phyloP scores from a whole-genome alignment of 352 stramenopile genomes.

The Salisapilia sapeloensis region DNA sequence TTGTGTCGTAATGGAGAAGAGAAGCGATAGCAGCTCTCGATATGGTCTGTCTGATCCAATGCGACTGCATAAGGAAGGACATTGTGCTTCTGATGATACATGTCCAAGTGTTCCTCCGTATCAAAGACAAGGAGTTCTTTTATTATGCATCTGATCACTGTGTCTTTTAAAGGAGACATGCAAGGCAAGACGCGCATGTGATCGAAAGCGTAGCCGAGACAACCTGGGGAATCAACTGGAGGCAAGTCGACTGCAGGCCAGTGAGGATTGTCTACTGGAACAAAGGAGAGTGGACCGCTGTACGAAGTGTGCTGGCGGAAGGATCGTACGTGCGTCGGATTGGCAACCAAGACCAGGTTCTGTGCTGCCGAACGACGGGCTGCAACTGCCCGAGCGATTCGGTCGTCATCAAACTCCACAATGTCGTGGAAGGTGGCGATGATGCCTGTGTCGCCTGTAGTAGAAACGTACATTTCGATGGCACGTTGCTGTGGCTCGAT shows the following conservation, averaged over 20 bases:
- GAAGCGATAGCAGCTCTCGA: conserved; percentile 18
- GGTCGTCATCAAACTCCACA: conserved; percentile 35
- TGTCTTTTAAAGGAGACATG: conserved; percentile 39
- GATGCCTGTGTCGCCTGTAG: conserved; percentile 30
- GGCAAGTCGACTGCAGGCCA: conserved; percentile 41
- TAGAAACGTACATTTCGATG: conserved; percentile 32
- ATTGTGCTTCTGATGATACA: conserved; percentile 21
- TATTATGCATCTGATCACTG: conserved; percentile 53
- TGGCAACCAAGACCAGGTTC: conserved; percentile 41
- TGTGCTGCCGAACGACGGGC: conserved; percentile 33
- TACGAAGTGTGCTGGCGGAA: conserved; percentile 35
- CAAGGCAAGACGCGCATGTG: conserved; percentile 31
- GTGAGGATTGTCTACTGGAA: conserved; percentile 45
- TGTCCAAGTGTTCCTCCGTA: conserved; percentile 20
- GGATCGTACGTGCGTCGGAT: conserved; percentile 29
- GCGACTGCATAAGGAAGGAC: conserved; percentile 20
- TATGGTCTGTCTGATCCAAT: conserved; percentile 10
- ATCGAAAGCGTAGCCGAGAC: conserved; percentile 61
- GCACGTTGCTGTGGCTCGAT: conserved; percentile 16
- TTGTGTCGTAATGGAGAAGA: conserved; percentile 28
- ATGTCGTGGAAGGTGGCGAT: conserved; percentile 70
- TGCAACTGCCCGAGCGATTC: conserved; percentile 34
- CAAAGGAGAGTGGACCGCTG: conserved; percentile 41
- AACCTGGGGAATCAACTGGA: conserved; percentile 17
- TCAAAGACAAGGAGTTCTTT: conserved; percentile 66